Evolutionary conservation across 257 asterid species (phyloP).

Genomic region (Solanum gandarillasii): DNA sequence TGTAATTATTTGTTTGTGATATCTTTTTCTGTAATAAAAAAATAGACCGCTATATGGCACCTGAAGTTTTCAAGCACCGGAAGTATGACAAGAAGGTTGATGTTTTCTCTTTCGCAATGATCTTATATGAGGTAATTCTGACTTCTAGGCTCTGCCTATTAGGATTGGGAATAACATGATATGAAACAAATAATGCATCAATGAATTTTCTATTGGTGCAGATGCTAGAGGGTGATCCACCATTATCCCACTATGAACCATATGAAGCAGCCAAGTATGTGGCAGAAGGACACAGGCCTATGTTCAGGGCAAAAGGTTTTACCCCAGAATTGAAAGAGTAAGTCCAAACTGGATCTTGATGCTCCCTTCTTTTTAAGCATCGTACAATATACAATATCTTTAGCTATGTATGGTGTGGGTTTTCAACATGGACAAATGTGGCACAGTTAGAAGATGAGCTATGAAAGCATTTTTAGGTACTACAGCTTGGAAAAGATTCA

Average conservation of each 20-base stretch:
- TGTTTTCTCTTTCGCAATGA: conserved; percentile 96
- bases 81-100: conserved; percentile 96
- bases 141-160: not conserved
- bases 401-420: not conserved
- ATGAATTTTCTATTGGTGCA: conserved; percentile 19
- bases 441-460: not conserved
- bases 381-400: not conserved
- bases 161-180: conserved; percentile 5
- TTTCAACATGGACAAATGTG: not conserved
- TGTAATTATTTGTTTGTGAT: not conserved
- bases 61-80: conserved; percentile 96
- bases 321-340: conserved; percentile 77
- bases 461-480: not conserved
- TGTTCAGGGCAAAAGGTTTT: conserved; percentile 53
- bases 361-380: not conserved
- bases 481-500: not conserved
- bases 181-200: not conserved
- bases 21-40: not conserved
- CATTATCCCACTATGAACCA: conserved; percentile 70
- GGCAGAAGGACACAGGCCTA: conserved; percentile 91
- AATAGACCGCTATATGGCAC: conserved; percentile 96
- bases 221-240: conserved; percentile 99
- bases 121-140: conserved; percentile 69
- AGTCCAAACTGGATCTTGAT: conserved; percentile 17
- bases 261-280: conserved; percentile 84